These are phyloP conservation scores for Lentinula guzmanii DNA, from an alignment of 768 basidiomycete genomes.

Conservation along the genomic window DNA sequence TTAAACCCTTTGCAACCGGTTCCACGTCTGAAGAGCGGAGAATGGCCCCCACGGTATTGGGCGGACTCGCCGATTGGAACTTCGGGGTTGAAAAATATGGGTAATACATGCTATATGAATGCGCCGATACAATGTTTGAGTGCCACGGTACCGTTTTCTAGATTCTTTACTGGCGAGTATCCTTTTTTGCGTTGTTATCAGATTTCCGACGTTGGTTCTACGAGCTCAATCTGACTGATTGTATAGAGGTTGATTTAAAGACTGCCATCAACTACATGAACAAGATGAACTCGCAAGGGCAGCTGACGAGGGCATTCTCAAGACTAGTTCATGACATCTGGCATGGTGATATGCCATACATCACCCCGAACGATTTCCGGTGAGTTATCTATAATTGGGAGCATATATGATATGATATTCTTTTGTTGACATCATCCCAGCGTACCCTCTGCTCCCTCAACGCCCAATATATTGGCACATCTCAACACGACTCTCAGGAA, in stretches of 20 bases:
- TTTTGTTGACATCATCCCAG: slow-evolving; percentile 16
- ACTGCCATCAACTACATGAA: slow-evolving; percentile 81
- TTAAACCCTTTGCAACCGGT: slow-evolving; percentile 18
- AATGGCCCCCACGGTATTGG: slow-evolving; percentile 85
- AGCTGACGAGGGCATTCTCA: slow-evolving; percentile 76
- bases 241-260: slow-evolving; percentile 72
- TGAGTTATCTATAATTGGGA: slow-evolving; percentile 20
- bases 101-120: slow-evolving; percentile 99
- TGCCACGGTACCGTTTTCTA: slow-evolving; percentile 88
- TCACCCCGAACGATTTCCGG: slow-evolving; percentile 84
- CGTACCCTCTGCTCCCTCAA: slow-evolving; percentile 43
- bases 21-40: slow-evolving; percentile 60
- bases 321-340: slow-evolving; percentile 82
- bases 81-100: slow-evolving; percentile 88
- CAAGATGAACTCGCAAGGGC: slow-evolving; percentile 83
- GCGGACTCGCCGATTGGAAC: slow-evolving; percentile 71
- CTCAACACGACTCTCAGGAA: slow-evolving; percentile 98
- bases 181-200: slow-evolving; percentile 1
- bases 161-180: slow-evolving; percentile 80
- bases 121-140: slow-evolving; percentile 95
- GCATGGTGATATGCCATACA: slow-evolving; percentile 76
- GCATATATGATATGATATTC: not conserved
- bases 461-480: slow-evolving; percentile 73
- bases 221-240: slow-evolving; percentile 9
- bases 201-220: not conserved